These are phyloP conservation scores for Escovopsis sp. DNA, from an alignment of 2,329 filamentous ascomycete genomes.

Conservation along the genomic window DNA sequence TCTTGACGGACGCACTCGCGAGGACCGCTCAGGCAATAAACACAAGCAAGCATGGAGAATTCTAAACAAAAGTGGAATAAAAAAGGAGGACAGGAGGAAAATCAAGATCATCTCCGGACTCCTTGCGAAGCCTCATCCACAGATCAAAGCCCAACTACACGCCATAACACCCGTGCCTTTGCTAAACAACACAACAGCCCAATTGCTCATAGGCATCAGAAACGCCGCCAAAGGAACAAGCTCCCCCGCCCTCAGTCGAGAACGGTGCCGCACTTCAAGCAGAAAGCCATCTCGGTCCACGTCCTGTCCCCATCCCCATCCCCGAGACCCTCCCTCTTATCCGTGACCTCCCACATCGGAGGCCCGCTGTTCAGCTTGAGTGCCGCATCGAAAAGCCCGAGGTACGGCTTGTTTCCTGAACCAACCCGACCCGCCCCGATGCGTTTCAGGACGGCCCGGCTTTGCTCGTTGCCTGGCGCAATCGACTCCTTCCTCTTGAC, in stretches of 20 bases:
- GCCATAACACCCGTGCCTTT: too few relatives aligned
- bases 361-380: constrained; percentile 33
- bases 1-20: not conserved
- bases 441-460: constrained; percentile 17
- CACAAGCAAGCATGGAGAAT: not conserved
- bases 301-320: constrained; percentile 26
- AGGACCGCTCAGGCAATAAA: not conserved
- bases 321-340: constrained; percentile 33
- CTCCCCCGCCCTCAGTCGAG: constrained; percentile 23
- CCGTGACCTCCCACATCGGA: constrained; percentile 35
- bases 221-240: too few relatives aligned
- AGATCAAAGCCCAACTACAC: not conserved
- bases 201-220: too few relatives aligned
- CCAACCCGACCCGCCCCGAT: constrained; percentile 17
- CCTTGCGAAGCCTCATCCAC: not conserved
- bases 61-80: not conserved
- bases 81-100: not conserved
- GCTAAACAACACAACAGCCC: too few relatives aligned
- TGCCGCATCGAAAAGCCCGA: constrained; percentile 35
- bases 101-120: not conserved
- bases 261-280: constrained; percentile 33
- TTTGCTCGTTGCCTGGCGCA: constrained; percentile 7
- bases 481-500: too few relatives aligned
- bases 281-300: constrained; percentile 36
- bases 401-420: constrained; percentile 29